Conservation (phyloP, 2,329 filamentous ascomycete genomes). For the Clarireedia homoeocarpa region DNA sequence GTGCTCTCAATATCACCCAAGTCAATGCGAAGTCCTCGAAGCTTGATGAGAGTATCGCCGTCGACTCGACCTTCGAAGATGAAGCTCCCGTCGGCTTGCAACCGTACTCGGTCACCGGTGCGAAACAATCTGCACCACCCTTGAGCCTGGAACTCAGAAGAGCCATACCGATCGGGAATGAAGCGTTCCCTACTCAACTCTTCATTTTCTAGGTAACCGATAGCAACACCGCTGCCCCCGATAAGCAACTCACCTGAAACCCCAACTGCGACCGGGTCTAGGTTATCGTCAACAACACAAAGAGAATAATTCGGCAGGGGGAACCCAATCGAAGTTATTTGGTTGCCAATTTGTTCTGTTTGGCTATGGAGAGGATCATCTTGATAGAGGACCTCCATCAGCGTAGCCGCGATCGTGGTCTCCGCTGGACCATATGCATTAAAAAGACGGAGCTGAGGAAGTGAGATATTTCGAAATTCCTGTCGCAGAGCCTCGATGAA, state of each 20-base stretch:
- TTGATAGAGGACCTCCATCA: constrained; percentile 17
- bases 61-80: constrained; percentile 28
- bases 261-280: constrained; percentile 33
- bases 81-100: constrained; percentile 25
- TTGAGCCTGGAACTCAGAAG: background rate
- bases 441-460: constrained; percentile 12
- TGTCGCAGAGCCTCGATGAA: constrained; percentile 19
- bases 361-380: too few relatives aligned
- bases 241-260: constrained; percentile 37
- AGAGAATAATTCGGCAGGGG: constrained; percentile 16
- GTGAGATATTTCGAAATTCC: constrained; percentile 15
- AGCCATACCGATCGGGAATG: constrained; percentile 6
- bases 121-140: constrained; percentile 17
- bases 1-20: constrained; percentile 33
- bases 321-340: constrained; percentile 5
- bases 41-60: constrained; percentile 32
- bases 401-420: constrained; percentile 8
- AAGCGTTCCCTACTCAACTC: constrained; percentile 13
- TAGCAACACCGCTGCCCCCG: constrained; percentile 31
- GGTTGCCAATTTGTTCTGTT: background rate
- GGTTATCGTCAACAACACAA: constrained; percentile 35
- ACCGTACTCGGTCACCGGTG: constrained; percentile 29
- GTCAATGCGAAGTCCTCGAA: constrained; percentile 35
- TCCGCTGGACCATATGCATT: constrained; percentile 20
- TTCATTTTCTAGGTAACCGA: constrained; percentile 30